Conservation (phyloP, 176 grass and related monocot species). For the Metroxylon sagu region DNA sequence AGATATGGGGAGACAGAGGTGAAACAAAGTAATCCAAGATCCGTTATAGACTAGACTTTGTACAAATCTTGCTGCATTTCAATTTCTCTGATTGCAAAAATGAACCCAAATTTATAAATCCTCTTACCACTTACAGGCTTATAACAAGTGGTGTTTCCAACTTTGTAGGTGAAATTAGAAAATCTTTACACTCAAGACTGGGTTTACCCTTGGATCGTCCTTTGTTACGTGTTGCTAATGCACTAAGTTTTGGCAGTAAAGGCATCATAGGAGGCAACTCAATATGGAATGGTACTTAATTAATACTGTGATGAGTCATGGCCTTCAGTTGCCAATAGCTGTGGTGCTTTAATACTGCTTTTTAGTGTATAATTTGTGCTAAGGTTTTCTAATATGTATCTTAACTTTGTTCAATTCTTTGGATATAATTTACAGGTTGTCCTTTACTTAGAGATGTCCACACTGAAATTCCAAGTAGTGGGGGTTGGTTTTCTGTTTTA, state of each 20-base stretch:
- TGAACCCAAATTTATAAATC: not conserved
- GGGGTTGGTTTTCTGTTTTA: slow-evolving; percentile 43
- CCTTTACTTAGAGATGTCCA: slow-evolving; percentile 71
- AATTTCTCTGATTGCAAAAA: not conserved
- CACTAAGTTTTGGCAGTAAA: slow-evolving; percentile 41
- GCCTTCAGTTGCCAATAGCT: not conserved
- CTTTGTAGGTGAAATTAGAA: slow-evolving; percentile 63
- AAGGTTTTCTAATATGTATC: no score
- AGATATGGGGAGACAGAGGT: slow-evolving; percentile 91
- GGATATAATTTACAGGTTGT: slow-evolving; percentile 35
- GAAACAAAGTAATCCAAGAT: slow-evolving; percentile 58
- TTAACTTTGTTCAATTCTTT: not conserved
- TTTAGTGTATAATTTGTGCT: no score
- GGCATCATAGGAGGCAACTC: slow-evolving; percentile 22
- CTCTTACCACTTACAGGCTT: slow-evolving; percentile 2
- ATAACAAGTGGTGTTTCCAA: slow-evolving; percentile 2
- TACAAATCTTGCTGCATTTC: not conserved
- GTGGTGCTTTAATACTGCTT: not conserved
- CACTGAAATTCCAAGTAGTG: slow-evolving; percentile 68
- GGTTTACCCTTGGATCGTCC: slow-evolving; percentile 81
- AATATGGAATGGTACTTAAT: slow-evolving; percentile 31
- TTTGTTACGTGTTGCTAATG: slow-evolving; percentile 69
- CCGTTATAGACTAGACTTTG: no score
- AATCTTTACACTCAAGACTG: slow-evolving; percentile 70
- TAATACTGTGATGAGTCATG: not conserved